Evolutionary conservation across 345 rosid genomes (phyloP).

Genomic region (Theobroma cacao): DNA sequence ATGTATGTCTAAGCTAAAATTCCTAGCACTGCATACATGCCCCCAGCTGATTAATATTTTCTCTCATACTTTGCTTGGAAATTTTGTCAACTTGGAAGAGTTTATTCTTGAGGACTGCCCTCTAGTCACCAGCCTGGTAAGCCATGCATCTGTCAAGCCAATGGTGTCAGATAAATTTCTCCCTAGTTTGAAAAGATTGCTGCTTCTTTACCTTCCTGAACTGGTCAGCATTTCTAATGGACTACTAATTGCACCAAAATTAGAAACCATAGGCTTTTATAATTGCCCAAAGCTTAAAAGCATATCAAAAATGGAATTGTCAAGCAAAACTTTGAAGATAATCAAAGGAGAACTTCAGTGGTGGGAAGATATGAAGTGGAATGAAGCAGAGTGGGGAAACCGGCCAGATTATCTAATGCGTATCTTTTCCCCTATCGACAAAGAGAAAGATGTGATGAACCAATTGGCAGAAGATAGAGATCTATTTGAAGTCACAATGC

Average conservation of each 20-base stretch:
- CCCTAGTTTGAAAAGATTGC: slow-evolving; percentile 15
- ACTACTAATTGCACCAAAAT: slow-evolving; percentile 8
- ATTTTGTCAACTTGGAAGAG: slow-evolving; percentile 13
- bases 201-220: slow-evolving; percentile 15
- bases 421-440: neutral
- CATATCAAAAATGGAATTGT: slow-evolving; percentile 3
- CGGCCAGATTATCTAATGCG: slow-evolving; percentile 2
- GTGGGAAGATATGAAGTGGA: slow-evolving; percentile 14
- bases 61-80: neutral
- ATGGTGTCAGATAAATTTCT: neutral
- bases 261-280: slow-evolving; percentile 11
- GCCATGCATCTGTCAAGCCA: neutral
- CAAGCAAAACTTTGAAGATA: slow-evolving; percentile 2
- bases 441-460: slow-evolving; percentile 1
- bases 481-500: neutral
- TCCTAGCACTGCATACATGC: slow-evolving; percentile 7
- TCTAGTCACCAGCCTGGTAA: neutral
- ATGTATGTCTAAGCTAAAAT: slow-evolving; percentile 23
- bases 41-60: slow-evolving; percentile 8
- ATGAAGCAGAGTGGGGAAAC: neutral
- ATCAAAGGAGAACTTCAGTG: slow-evolving; percentile 13
- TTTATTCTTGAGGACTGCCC: slow-evolving; percentile 21
- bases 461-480: neutral
- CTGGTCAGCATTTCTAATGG: slow-evolving; percentile 13
- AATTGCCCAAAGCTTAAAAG: slow-evolving; percentile 12